Percentiles rank a stretch among this genome's conserved stretches.
Conservation (phyloP, 225 moss, liverwort and hornwort genomes). For the Neckera pumila region DNA sequence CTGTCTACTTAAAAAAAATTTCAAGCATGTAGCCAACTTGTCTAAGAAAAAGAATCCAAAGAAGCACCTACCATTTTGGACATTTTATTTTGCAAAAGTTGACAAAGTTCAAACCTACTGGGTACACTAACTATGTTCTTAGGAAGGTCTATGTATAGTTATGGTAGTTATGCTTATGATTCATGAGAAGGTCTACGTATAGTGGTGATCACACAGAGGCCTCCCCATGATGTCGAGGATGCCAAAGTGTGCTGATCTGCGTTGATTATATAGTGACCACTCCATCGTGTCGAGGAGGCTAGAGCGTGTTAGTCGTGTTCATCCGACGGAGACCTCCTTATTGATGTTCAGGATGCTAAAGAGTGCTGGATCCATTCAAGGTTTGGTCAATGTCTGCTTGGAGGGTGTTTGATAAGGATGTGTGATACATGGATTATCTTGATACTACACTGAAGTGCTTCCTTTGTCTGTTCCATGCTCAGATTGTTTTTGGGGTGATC, state of each 20-base stretch:
- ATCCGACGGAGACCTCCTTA: neutral
- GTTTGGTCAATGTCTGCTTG: neutral
- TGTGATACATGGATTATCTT: neutral
- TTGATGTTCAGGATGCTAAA: neutral
- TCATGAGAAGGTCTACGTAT: neutral
- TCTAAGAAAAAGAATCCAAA: no score
- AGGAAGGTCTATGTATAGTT: no score
- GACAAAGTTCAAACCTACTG: no score
- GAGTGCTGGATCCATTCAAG: neutral
- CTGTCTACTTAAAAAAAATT: no score
- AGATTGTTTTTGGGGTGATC: conserved; percentile 78
- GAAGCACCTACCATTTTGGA: no score
- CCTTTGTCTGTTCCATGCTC: conserved; percentile 8
- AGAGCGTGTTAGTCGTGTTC: neutral
- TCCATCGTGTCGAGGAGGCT: neutral
- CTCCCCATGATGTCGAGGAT: no score
- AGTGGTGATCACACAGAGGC: neutral
- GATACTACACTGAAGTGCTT: neutral
- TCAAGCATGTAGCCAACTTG: no score
- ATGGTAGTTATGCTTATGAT: no score
- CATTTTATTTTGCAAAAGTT: no score
- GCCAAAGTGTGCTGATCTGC: no score
- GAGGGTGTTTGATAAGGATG: neutral
- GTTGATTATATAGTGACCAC: no score
- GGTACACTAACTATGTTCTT: no score